These are phyloP conservation scores for Colletotrichum sublineola DNA, from an alignment of 2,329 filamentous ascomycete species.

Conservation along the genomic window DNA sequence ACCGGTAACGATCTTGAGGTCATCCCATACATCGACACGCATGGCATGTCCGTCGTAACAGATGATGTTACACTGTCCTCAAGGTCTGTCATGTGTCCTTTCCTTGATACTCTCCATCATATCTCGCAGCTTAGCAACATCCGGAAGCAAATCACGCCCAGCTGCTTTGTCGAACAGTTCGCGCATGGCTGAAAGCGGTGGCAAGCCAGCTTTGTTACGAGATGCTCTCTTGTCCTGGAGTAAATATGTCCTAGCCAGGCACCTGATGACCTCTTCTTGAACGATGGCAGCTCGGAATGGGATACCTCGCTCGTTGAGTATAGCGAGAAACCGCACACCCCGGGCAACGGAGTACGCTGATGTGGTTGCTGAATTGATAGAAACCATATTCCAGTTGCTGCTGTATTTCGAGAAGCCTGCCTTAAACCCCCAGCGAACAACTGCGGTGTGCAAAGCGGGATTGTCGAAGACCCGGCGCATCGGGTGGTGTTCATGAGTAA, in stretches of 20 bases:
- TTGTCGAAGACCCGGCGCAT: conserved; percentile 60
- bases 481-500: conserved; percentile 59
- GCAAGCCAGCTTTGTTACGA: neutral
- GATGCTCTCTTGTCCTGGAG: neutral
- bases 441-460: conserved; percentile 52
- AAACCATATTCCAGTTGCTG: neutral
- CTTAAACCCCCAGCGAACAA: conserved; percentile 63
- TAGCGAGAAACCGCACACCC: conserved; percentile 54
- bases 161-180: conserved; percentile 23
- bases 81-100: neutral
- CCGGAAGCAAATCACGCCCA: conserved; percentile 10
- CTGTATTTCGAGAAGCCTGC: conserved; percentile 47
- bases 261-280: conserved; percentile 36
- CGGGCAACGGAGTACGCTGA: conserved; percentile 52
- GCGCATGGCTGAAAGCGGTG: conserved; percentile 7
- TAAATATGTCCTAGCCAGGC: conserved; percentile 15
- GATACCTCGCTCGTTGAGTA: conserved; percentile 53
- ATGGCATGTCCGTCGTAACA: neutral
- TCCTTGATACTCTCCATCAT: neutral
- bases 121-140: neutral
- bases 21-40: neutral
- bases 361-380: conserved; percentile 33
- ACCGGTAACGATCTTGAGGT: neutral
- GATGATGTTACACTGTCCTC: neutral
- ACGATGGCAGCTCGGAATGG: conserved; percentile 47